Percentiles rank a stretch among this genome's conserved stretches.
phyloP scores from a whole-genome alignment of 805 yeast species.

The Saccharomycopsis synnaedendra region DNA sequence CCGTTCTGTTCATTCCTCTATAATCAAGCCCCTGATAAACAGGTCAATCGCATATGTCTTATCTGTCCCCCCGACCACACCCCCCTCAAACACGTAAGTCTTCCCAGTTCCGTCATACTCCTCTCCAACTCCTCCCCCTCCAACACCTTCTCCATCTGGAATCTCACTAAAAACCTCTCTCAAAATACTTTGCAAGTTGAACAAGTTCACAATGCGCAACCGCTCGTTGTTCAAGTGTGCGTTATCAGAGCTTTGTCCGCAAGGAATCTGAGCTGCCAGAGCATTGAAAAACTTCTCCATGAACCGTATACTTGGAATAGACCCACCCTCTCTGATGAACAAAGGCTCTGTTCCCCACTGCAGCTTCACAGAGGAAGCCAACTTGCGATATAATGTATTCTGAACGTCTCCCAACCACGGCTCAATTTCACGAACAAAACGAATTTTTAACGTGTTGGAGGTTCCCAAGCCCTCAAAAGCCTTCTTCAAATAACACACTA shows the following conservation, averaged over 20 bases:
- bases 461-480: constrained; percentile 42
- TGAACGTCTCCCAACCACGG: constrained; percentile 91
- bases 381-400: constrained; percentile 59
- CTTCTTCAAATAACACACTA: constrained; percentile 35
- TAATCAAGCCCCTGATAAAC: neutral
- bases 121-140: neutral
- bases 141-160: constrained; percentile 16
- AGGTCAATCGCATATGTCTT: neutral
- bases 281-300: constrained; percentile 75
- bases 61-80: neutral
- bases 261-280: constrained; percentile 90
- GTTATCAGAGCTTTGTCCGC: constrained; percentile 91
- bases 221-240: constrained; percentile 90
- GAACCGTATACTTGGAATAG: constrained; percentile 82
- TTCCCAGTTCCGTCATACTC: neutral
- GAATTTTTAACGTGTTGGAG: constrained; percentile 48
- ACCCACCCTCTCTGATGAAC: constrained; percentile 91
- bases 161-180: constrained; percentile 38
- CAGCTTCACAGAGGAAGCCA: constrained; percentile 46
- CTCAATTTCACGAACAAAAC: constrained; percentile 75
- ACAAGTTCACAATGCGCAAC: constrained; percentile 64
- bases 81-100: neutral
- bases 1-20: neutral
- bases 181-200: constrained; percentile 59
- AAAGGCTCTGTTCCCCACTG: constrained; percentile 81